phyloP scores from a whole-genome alignment of 192 early-diverging fungal genomes.

The Tieghemiomyces parasiticus region DNA sequence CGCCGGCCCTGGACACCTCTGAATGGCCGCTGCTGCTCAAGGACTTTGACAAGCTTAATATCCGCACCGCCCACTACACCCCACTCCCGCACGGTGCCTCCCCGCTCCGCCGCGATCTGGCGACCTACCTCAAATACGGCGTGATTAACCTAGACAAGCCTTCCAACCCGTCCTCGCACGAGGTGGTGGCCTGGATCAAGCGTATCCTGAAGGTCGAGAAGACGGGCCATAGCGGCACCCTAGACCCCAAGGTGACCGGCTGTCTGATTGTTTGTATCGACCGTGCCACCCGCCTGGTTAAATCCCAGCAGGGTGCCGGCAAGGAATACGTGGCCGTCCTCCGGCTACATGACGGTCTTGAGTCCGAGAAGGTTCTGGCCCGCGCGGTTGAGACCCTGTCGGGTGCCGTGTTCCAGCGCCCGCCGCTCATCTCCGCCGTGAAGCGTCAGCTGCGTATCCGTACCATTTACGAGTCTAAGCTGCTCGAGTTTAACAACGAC shows the following conservation, averaged over 20 bases:
- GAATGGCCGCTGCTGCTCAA: slow-evolving; percentile 95
- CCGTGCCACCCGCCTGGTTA: slow-evolving; percentile 95
- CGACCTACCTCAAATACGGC: slow-evolving; percentile 90
- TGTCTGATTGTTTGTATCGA: slow-evolving; percentile 99
- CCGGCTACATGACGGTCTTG: slow-evolving; percentile 88
- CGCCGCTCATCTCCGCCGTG: slow-evolving; percentile 96
- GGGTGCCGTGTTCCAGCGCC: slow-evolving; percentile 97
- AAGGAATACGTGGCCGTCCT: slow-evolving; percentile 97
- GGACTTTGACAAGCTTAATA: slow-evolving; percentile 96
- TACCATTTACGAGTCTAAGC: slow-evolving; percentile 92
- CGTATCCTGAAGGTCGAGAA: slow-evolving; percentile 95
- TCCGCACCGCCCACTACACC: slow-evolving; percentile 95
- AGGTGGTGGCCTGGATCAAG: slow-evolving; percentile 98
- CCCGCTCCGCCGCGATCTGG: slow-evolving; percentile 84
- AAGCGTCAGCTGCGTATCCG: slow-evolving; percentile 98
- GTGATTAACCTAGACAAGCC: slow-evolving; percentile 99
- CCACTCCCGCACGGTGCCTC: slow-evolving; percentile 90
- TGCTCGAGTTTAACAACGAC: slow-evolving; percentile 95
- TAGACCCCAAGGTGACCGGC: slow-evolving; percentile 98
- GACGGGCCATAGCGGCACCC: slow-evolving; percentile 95
- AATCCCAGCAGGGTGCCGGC: slow-evolving; percentile 98
- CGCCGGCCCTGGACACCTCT: slow-evolving; percentile 75
- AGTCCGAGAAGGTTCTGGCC: slow-evolving; percentile 72
- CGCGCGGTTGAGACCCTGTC: slow-evolving; percentile 89
- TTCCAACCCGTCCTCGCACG: slow-evolving; percentile 98